These are phyloP conservation scores for Aegilops sharonensis DNA, from an alignment of 176 grass and related monocot species.

Conservation along the genomic window DNA sequence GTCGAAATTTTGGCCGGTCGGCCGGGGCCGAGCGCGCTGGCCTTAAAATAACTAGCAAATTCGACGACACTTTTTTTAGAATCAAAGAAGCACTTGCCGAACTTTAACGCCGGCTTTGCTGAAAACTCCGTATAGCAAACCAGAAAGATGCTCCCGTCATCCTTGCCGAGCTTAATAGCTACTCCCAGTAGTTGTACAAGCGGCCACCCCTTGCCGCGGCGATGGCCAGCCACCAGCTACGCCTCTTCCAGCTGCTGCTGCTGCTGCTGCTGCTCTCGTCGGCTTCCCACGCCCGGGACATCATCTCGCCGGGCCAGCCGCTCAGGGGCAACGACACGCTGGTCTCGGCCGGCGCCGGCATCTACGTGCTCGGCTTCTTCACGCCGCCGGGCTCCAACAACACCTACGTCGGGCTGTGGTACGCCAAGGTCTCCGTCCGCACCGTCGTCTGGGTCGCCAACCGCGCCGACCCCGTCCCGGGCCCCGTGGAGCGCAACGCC, in stretches of 20 bases:
- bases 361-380: conserved; percentile 60
- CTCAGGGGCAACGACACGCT: conserved; percentile 38
- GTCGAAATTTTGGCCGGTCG: too few relatives aligned
- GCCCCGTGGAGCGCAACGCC: neutral
- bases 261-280: neutral
- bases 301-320: conserved; percentile 33
- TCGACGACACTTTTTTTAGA: neutral
- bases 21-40: too few relatives aligned
- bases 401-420: conserved; percentile 53
- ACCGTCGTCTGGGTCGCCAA: conserved; percentile 70
- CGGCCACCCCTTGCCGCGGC: neutral
- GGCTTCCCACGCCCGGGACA: conserved; percentile 21
- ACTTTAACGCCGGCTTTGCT: neutral
- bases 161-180: neutral
- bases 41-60: too few relatives aligned
- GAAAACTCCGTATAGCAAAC: neutral
- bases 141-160: neutral
- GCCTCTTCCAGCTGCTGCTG: neutral
- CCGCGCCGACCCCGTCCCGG: conserved; percentile 31
- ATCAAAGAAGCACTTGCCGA: neutral
- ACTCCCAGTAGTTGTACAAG: neutral
- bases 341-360: conserved; percentile 32
- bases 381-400: conserved; percentile 39
- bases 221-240: neutral
- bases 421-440: conserved; percentile 24